Evolutionary conservation across 768 basidiomycete species (phyloP), one percentile per base, ranked within the genome.

Genomic region (Mrakia frigida): DNA sequence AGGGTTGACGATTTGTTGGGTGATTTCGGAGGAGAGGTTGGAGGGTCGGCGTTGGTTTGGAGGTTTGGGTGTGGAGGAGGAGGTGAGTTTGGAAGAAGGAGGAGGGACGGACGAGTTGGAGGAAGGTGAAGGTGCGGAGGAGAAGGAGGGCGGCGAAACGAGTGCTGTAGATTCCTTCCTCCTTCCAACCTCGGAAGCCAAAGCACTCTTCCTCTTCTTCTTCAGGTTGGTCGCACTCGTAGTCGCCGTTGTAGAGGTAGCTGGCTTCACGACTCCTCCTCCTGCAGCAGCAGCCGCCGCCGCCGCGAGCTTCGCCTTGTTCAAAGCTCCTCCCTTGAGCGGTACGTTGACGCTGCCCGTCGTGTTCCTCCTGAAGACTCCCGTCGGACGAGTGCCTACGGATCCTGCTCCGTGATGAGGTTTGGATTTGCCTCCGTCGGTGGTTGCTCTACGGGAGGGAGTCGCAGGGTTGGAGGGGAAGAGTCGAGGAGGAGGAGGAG

Each of bases 391-490:
- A 7, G 18, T 41, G 33, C 35, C 33, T n/a, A 41, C 50, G 28
- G 69, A 7, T 41, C 31, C 68, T 16, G 68, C 68, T n/a, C 18
- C 37, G 11, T 25, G 37, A 25, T 43, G 25, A 46, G 25, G 31
- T 46, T 25, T 28, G n/a, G n/a, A 13, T 9, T 43, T 50, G 43
- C 46, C 52, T 37, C 25, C 41, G 28, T 53, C 50, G 21, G 28
- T 23, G 39, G 65, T 68, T 18, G 65, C 70, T 18, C 46, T 25
- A 13, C 70, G 50, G 53, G 50, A 52, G 11, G 70, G 46, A 0
- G 50, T 72, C 3, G 70, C 70, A 31, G 70, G 70, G 31, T n/a
- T 72, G 21, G 70, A 72, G 21, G 70, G 70, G 53, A 72, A 72
- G 31, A 72, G 70, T 23, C 56, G 31, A 18, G 70, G 70, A 7